A percentile compares a stretch with the other conserved stretches of the same genome.
Conservation (phyloP, 1,139 yeast species). For the Diutina rugosa region DNA sequence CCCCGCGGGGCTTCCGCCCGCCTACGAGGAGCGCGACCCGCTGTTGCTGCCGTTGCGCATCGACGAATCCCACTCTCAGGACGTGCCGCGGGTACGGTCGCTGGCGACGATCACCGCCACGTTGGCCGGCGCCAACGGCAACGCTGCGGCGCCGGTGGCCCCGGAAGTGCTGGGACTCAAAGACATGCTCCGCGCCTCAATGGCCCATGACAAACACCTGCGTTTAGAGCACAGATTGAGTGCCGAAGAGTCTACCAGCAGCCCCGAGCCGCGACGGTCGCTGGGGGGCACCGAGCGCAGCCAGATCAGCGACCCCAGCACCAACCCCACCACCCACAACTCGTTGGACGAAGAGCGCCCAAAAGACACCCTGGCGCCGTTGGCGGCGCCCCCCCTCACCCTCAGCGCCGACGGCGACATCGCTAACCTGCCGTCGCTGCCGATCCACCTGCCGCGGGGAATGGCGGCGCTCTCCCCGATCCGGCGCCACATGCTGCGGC, state of each 20-base stretch:
- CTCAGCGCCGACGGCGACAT: background rate
- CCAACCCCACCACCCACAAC: background rate
- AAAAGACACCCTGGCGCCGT: background rate
- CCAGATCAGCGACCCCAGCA: background rate
- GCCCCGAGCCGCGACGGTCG: background rate
- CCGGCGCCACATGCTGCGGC: background rate
- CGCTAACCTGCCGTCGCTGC: background rate
- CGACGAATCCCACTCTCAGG: slow-evolving; percentile 10
- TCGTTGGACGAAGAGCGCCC: background rate
- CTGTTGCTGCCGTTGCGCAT: slow-evolving; percentile 3
- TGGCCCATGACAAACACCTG: background rate
- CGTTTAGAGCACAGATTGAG: background rate
- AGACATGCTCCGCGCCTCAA: background rate
- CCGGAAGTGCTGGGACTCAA: background rate
- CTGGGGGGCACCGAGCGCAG: background rate
- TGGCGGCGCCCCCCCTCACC: background rate
- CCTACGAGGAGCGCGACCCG: slow-evolving; percentile 18
- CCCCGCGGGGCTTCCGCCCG: slow-evolving; percentile 23
- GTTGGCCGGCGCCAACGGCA: background rate
- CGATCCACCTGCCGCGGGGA: background rate
- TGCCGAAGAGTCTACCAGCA: background rate
- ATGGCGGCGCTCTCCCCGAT: background rate
- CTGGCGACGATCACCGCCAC: background rate
- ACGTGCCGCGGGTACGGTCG: background rate
- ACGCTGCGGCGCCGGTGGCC: background rate